phyloP scores from a whole-genome alignment of 2,329 filamentous ascomycete species.

The Aspergillus melleus region DNA sequence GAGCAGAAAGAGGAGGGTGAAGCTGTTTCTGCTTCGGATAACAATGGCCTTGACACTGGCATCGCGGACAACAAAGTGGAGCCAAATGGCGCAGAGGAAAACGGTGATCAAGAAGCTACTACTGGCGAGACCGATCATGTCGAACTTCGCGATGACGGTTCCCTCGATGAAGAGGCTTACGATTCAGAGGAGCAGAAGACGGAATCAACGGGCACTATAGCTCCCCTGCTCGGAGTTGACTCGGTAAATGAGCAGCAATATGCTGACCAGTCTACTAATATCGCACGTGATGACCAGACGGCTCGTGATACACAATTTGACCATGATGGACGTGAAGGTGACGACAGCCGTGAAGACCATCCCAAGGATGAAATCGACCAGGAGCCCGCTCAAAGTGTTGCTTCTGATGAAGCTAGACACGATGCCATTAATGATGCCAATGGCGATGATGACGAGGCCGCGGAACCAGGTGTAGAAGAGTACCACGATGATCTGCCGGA shows the following conservation, averaged over 20 bases:
- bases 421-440: neutral
- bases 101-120: conserved; percentile 11
- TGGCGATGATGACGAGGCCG: conserved; percentile 5
- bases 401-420: conserved; percentile 6
- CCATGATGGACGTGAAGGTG: conserved; percentile 29
- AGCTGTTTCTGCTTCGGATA: neutral
- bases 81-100: conserved; percentile 10
- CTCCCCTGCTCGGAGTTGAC: conserved; percentile 18
- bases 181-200: conserved; percentile 27
- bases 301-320: conserved; percentile 30
- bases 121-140: conserved; percentile 8
- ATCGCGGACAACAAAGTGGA: neutral
- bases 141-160: conserved; percentile 2
- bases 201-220: conserved; percentile 31
- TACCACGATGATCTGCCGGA: conserved; percentile 7
- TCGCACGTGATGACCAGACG: conserved; percentile 7
- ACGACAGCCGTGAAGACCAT: conserved; percentile 14
- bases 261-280: conserved; percentile 13
- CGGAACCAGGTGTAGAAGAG: conserved; percentile 15
- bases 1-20: conserved; percentile 3
- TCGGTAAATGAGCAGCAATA: conserved; percentile 17
- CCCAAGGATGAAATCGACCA: conserved; percentile 18
- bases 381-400: conserved; percentile 16
- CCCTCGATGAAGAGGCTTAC: conserved; percentile 21
- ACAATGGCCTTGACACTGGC: neutral